Base-by-base conservation (phyloP, 2,329 filamentous ascomycete species). In the Fusarium succisae region DNA sequence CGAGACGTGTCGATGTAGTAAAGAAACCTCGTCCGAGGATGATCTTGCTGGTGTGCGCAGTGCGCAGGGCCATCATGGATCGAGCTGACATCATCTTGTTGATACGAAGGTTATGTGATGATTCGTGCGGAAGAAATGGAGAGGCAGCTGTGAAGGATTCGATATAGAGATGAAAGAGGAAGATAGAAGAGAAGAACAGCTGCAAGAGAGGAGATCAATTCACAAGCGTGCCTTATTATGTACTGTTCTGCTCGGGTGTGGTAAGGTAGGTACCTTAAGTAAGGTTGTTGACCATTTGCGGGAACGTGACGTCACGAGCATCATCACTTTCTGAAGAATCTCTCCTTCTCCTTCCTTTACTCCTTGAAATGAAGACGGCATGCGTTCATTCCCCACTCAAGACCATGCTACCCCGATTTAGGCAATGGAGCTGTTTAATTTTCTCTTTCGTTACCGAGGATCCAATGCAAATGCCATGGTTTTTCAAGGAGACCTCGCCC, bases 1-100 rank as follows among this genome's bases (percentile, higher is more conserved):
- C 78, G 22, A 81, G 72, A 1, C 73, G 73, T 22, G 76, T 43
- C 32, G 75, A 79, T 45, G 82, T 78, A 1, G 81, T 76, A 26
- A 75, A 69, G 53, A 78, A 61, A 62, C 78, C 76, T 22, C 79
- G 74, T 20, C 74, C 69, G 17, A 79, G 62, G 39, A 80, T 65
- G 30, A 77, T 74, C 39, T 68, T 74, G 66, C 60, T 57, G 24
- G 62, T 11, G 20, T 69, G 69, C 28, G 76, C 69, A 54, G 72
- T 64, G 58, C 80, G 79, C 60, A 81, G 50, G 35, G 73, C 70
- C 78, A 69, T 51, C 38, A 76, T 62, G 17, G 74, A 59, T 44
- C 70, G 51, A 44, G 73, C 61, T 67, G 76, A 78, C 72, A 79
- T 76, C 72, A 78, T 79, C 15, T 62, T 75, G 43, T 20, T 22